phyloP scores from a whole-genome alignment of 805 yeast genomes.

The Sugiyamaella mastotermitis region DNA sequence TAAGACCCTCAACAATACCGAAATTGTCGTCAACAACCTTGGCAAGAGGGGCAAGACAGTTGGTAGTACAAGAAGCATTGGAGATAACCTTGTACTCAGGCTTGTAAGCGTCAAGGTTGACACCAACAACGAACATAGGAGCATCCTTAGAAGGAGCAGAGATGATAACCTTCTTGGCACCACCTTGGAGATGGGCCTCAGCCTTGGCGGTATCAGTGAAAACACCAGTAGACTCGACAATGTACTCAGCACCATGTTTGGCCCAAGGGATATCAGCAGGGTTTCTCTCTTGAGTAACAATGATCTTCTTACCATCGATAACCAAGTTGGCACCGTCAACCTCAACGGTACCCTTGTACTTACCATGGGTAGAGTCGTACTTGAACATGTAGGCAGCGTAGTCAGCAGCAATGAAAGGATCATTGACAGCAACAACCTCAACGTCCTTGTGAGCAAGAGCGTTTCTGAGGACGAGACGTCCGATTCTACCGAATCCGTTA shows the following conservation, averaged over 20 bases:
- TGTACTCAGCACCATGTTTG: constrained; percentile 70
- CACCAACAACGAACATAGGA: constrained; percentile 94
- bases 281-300: constrained; percentile 73
- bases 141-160: constrained; percentile 93
- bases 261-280: constrained; percentile 90
- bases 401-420: constrained; percentile 84
- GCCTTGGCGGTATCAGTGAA: constrained; percentile 81
- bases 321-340: constrained; percentile 47
- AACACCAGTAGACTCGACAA: constrained; percentile 92
- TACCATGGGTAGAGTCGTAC: constrained; percentile 91
- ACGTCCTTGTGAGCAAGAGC: constrained; percentile 70
- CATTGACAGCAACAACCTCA: constrained; percentile 81
- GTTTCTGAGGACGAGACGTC: constrained; percentile 80
- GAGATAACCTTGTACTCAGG: constrained; percentile 72
- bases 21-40: constrained; percentile 80
- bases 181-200: constrained; percentile 76
- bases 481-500: constrained; percentile 94
- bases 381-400: constrained; percentile 95
- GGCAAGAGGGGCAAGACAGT: constrained; percentile 92
- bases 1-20: constrained; percentile 86
- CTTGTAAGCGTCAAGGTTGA: constrained; percentile 74
- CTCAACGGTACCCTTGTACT: constrained; percentile 68
- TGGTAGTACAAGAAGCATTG: constrained; percentile 94
- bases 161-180: constrained; percentile 92
- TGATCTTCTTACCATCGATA: constrained; percentile 63